phyloP scores from a whole-genome alignment of 768 basidiomycete species.

The Pleurotus cornucopiae region DNA sequence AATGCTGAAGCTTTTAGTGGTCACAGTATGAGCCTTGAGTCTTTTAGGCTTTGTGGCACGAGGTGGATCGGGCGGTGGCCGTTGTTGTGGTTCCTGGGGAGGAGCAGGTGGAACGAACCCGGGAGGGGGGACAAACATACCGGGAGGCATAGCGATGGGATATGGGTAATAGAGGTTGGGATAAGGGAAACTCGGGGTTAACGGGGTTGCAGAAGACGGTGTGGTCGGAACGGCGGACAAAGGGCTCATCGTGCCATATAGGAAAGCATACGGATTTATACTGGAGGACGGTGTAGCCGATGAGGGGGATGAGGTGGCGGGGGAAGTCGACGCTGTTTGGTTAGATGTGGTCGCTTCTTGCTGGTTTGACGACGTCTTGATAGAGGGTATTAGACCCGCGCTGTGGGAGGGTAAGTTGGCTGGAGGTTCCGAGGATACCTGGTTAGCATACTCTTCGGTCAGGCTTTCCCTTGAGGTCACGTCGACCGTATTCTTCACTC shows the following conservation, averaged over 20 bases:
- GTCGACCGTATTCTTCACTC: conserved; percentile 1
- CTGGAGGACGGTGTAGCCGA: conserved; percentile 11
- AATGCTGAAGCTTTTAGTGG: conserved; percentile 71
- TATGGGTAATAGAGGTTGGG: conserved; percentile 40
- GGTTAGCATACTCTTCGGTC: background rate
- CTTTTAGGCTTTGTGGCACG: conserved; percentile 69
- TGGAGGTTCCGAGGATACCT: background rate
- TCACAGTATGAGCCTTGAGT: conserved; percentile 77
- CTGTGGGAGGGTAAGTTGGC: conserved; percentile 8
- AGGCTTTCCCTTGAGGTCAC: background rate
- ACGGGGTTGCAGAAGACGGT: conserved; percentile 33
- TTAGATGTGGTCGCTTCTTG: conserved; percentile 5
- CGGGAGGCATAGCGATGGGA: conserved; percentile 33
- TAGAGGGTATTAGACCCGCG: conserved; percentile 11
- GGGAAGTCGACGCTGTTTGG: conserved; percentile 1
- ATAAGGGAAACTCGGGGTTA: conserved; percentile 31
- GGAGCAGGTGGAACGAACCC: conserved; percentile 19
- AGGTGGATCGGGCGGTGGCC: conserved; percentile 27
- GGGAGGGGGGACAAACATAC: conserved; percentile 28
- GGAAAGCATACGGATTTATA: conserved; percentile 39
- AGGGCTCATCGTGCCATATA: conserved; percentile 21
- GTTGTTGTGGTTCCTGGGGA: conserved; percentile 15
- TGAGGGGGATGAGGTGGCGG: background rate
- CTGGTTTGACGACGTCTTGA: conserved; percentile 7
- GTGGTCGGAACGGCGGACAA: conserved; percentile 20